Evolutionary conservation across 164 flowering plant genomes (phyloP).

Genomic region (Vitis labrusca): DNA sequence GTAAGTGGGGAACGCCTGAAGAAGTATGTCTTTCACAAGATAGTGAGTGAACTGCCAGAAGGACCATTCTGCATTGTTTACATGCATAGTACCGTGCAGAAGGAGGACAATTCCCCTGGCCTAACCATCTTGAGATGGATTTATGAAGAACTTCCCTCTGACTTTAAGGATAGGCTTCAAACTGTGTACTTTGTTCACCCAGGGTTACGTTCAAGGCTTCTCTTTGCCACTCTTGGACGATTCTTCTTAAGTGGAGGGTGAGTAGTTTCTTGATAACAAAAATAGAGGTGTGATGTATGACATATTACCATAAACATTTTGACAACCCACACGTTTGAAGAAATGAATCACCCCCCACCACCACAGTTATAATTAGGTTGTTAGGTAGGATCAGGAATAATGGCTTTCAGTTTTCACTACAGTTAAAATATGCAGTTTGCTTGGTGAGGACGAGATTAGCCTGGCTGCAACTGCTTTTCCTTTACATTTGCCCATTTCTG

Average conservation of each 20-base stretch:
- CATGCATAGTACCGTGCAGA: conserved; percentile 83
- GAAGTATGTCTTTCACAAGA: conserved; percentile 71
- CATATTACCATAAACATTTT: no score
- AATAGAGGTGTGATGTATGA: no score
- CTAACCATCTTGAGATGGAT: conserved; percentile 87
- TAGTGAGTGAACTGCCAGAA: conserved; percentile 63
- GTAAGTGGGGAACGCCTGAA: conserved; percentile 75
- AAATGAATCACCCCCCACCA: no score
- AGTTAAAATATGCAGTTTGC: no score
- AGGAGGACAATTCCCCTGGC: conserved; percentile 90
- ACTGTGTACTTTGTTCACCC: conserved; percentile 86
- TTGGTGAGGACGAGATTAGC: no score
- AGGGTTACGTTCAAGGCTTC: conserved; percentile 83
- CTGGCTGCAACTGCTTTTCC: no score
- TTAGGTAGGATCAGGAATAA: no score
- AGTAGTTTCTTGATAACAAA: conserved; percentile 22
- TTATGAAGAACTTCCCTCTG: conserved; percentile 80
- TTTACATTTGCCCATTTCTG: no score
- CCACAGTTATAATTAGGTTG: no score
- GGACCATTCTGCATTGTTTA: conserved; percentile 88
- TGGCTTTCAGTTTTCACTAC: no score
- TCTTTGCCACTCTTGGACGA: conserved; percentile 84
- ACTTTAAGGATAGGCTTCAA: conserved; percentile 76
- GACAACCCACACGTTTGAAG: no score
- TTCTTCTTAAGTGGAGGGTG: conserved; percentile 91